Evolutionary conservation across 441 rosid genomes (phyloP).

Genomic region (Daphne laureola): DNA sequence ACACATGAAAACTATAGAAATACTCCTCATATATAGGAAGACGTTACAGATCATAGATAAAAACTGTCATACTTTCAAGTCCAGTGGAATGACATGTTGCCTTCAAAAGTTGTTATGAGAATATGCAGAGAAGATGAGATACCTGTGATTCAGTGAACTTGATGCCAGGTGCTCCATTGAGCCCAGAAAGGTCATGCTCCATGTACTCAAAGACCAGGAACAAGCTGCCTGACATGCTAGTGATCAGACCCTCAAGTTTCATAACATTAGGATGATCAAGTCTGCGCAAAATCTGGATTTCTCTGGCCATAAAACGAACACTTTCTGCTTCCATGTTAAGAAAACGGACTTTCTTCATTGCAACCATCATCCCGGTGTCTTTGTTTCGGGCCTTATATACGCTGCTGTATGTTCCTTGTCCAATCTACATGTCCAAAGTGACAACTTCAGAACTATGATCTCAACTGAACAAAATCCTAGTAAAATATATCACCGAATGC

Average conservation of each 20-base stretch:
- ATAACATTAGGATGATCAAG: constrained; percentile 90
- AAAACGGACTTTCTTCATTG: constrained; percentile 93
- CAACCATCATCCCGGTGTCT: constrained; percentile 64
- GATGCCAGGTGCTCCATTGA: constrained; percentile 61
- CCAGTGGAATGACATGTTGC: too few relatives aligned
- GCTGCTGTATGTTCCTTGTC: constrained; percentile 95
- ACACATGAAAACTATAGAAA: too few relatives aligned
- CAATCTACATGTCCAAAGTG: constrained; percentile 46
- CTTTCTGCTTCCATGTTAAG: constrained; percentile 92
- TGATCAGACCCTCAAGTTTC: constrained; percentile 79
- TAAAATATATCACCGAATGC: too few relatives aligned
- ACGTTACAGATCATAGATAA: too few relatives aligned
- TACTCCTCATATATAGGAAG: too few relatives aligned
- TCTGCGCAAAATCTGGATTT: constrained; percentile 68
- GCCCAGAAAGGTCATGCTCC: constrained; percentile 94
- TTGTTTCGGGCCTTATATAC: constrained; percentile 83
- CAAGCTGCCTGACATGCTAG: constrained; percentile 74
- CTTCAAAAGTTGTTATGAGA: background rate
- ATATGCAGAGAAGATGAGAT: constrained; percentile 2
- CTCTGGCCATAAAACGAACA: constrained; percentile 96
- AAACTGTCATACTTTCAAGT: too few relatives aligned
- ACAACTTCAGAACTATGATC: background rate
- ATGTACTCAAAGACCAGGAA: constrained; percentile 91
- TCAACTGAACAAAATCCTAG: too few relatives aligned
- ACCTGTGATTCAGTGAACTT: constrained; percentile 86